Base-by-base conservation (phyloP, 176 grass and related monocot species). In the Carex scoparia region DNA sequence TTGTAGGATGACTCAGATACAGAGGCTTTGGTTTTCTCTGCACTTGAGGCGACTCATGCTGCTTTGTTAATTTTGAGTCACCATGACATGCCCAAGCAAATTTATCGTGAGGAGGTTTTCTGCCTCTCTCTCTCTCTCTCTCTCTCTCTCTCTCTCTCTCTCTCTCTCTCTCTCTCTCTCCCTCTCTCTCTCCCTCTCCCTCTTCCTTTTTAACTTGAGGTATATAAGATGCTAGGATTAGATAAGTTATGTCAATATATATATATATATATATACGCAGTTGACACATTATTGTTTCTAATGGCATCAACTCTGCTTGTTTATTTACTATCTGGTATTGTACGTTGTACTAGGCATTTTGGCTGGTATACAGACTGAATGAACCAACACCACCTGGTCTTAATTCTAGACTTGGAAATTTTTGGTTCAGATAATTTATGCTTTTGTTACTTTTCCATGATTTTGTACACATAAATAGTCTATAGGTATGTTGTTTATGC, bases 31-130 rank as follows among this genome's bases (percentile, higher is more conserved):
- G 90, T 99, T 84, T 92, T 94, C 63, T 96, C 92, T 90, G 91
- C 97, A 69, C 82, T 99, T 87, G 97, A 99, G 84, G 91, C 97
- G 1, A 89, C 81, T 57, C 91, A 99, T 91, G 97, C 93, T 4
- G 87, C 93, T 0, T 90, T 99, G 87, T 90, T 86, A 87, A 96
- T 99, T 88, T 92, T 99, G 91, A 90, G 87, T 81, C 72, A 96
- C 81, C 84, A 87, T 81, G 90, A 94, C 86, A 99, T 99, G 97
- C 97, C 97, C 86, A 99, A 99, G 88, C 93, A 99, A 79, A 84
- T 99, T 62, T 99, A 99, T 53, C 84, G 86, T 86, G 97, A 99
- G 90, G 97, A 99, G 88, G 97, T 96, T 88, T 80, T 8, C 31
- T 15, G 16, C 42, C 49, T 37, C 54, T 13, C 65, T 7, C 82